A percentile compares a stretch with the other conserved stretches of the same genome.
These are phyloP conservation scores for Yamadazyma kitorensis DNA, from an alignment of 805 yeast genomes.

Conservation along the genomic window DNA sequence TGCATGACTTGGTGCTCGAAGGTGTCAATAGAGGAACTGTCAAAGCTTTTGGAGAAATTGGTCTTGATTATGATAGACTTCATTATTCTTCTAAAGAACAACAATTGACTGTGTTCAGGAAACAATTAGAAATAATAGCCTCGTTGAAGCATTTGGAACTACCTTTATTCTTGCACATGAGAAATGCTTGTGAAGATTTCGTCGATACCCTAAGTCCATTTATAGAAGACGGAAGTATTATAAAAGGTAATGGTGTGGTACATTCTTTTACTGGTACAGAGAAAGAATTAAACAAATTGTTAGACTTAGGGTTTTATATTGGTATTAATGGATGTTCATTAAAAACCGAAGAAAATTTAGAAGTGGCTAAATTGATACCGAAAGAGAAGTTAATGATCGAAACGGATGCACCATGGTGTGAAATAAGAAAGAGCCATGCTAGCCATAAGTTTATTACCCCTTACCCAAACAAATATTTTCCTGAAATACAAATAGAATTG, in stretches of 20 bases:
- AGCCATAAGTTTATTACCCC: constrained; percentile 55
- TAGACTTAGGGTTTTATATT: constrained; percentile 61
- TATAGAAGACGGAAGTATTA: constrained; percentile 39
- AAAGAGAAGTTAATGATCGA: constrained; percentile 71
- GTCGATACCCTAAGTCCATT: constrained; percentile 61
- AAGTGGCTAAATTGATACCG: constrained; percentile 68
- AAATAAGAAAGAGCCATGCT: constrained; percentile 79
- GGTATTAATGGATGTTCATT: constrained; percentile 94
- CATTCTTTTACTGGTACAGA: constrained; percentile 91
- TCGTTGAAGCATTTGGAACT: constrained; percentile 43
- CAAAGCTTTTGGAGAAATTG: constrained; percentile 91
- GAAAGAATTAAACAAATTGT: constrained; percentile 56
- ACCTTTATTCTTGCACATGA: constrained; percentile 88
- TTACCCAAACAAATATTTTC: constrained; percentile 58
- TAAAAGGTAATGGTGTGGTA: constrained; percentile 68
- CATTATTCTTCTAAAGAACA: constrained; percentile 67
- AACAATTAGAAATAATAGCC: constrained; percentile 66
- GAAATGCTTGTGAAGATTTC: constrained; percentile 83
- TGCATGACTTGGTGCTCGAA: constrained; percentile 47
- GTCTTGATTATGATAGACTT: constrained; percentile 89
- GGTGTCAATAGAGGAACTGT: constrained; percentile 54
- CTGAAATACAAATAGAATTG: constrained; percentile 21
- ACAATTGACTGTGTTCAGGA: constrained; percentile 65
- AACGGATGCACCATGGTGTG: constrained; percentile 99
- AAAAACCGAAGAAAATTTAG: constrained; percentile 69